phyloP scores from a whole-genome alignment of 192 early-diverging fungal species.

The Podila verticillata region DNA sequence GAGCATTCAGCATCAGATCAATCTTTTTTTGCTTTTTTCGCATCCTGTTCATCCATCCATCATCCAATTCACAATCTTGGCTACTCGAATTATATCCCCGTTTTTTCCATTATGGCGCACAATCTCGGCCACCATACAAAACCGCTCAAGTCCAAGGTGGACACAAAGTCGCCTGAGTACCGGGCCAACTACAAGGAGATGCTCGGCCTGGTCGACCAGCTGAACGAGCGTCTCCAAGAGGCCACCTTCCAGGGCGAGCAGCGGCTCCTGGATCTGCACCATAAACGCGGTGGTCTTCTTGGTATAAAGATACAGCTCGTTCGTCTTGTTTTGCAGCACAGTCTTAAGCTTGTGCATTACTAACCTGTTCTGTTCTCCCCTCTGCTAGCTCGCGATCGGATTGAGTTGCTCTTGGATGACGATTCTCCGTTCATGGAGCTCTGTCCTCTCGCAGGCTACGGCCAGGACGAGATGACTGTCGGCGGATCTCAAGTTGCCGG shows the following conservation, averaged over 20 bases:
- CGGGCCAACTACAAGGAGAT: slow-evolving; percentile 61
- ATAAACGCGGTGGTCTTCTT: slow-evolving; percentile 65
- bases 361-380: background rate
- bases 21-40: too few species aligned
- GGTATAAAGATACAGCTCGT: slow-evolving; percentile 34
- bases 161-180: slow-evolving; percentile 43
- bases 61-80: too few species aligned
- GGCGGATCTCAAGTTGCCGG: slow-evolving; percentile 70
- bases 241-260: slow-evolving; percentile 61
- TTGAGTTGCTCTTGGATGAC: slow-evolving; percentile 68
- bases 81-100: too few species aligned
- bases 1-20: too few species aligned
- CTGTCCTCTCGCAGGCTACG: slow-evolving; percentile 65
- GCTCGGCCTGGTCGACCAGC: slow-evolving; percentile 55
- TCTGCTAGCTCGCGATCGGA: slow-evolving; percentile 62
- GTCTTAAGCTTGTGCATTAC: too few species aligned
- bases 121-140: slow-evolving; percentile 39
- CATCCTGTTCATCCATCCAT: too few species aligned
- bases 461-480: slow-evolving; percentile 69
- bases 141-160: slow-evolving; percentile 43
- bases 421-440: slow-evolving; percentile 74
- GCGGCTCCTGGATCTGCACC: slow-evolving; percentile 56
- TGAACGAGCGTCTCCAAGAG: slow-evolving; percentile 59
- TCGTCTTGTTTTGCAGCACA: too few species aligned
- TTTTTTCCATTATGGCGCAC: slow-evolving; percentile 8